Evolutionary conservation across 1,139 yeast genomes (phyloP), one percentile per base, ranked within the genome.

Genomic region (Scheffersomyces illinoinensis): DNA sequence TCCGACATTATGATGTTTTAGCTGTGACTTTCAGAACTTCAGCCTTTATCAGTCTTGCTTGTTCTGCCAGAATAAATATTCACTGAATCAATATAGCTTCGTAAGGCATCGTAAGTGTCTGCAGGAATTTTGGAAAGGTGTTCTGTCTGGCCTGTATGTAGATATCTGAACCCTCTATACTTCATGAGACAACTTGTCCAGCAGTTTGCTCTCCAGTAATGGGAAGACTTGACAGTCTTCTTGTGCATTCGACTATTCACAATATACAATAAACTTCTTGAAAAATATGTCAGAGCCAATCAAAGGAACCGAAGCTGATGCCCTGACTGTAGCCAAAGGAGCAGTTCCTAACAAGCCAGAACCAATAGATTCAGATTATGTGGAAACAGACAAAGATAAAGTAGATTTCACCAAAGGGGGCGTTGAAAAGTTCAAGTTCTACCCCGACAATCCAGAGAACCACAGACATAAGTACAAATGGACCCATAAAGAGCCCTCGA

Each of bases 371-470:
- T 48, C 63, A 5, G 81, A 77, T 59, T 65, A 70, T 57, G 81
- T 78, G 3, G 74, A 72, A 50, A 76, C 77, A 23, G 82, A 83
- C 59, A 82, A 79, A 62, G 66, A 70, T 2, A 78, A 82, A 59
- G 85, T 89, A 10, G 84, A 88, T 67, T 89, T 89, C 71, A 83
- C 90, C 3, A 68, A 76, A 56, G 88, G 85, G 17, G 76, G 79
- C 1, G 78, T 78, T 2, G 86, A 85, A 2, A 81, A 86, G 47
- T 83, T 77, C 71, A 87, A 87, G 68, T 91, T 87, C 70, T 93
- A 91, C 67, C 98, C 98, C 0, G 98, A 93, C 65, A 86, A 87
- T 57, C 93, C 93, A 5, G 83, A 87, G 18, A 83, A 83, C 60
- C 83, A 85, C 61, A 75, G 84, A 43, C 91, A 87, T 69, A 85